Conservation (phyloP, 1,284 basidiomycete species). For the Pseudozyma sp. region DNA sequence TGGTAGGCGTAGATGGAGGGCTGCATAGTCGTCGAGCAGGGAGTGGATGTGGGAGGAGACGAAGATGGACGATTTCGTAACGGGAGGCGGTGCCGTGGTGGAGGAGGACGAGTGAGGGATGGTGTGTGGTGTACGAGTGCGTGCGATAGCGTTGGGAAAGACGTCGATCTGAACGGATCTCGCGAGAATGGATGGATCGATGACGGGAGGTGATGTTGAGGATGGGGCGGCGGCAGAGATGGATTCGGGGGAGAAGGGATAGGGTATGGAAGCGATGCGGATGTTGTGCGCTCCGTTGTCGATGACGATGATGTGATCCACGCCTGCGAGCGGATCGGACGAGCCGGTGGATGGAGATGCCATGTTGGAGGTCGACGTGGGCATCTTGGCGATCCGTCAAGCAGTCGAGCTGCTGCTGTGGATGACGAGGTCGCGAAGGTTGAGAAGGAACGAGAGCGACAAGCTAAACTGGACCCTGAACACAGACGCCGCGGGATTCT, state of each 20-base stretch:
- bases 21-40: slow-evolving; percentile 54
- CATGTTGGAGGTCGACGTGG: slow-evolving; percentile 3
- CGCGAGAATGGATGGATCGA: slow-evolving; percentile 9
- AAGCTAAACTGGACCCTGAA: too few species aligned
- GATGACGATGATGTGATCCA: slow-evolving; percentile 41
- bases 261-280: slow-evolving; percentile 42
- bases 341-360: background rate
- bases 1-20: slow-evolving; percentile 57
- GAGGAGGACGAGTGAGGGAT: slow-evolving; percentile 5
- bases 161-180: background rate
- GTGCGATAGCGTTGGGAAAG: slow-evolving; percentile 54
- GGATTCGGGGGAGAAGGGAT: slow-evolving; percentile 12
- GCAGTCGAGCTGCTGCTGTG: background rate
- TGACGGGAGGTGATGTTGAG: background rate
- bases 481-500: too few species aligned
- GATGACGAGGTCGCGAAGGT: background rate
- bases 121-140: slow-evolving; percentile 40
- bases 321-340: slow-evolving; percentile 19
- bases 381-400: background rate
- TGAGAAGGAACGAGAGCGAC: background rate
- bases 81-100: slow-evolving; percentile 31
- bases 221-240: slow-evolving; percentile 3
- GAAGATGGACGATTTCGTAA: slow-evolving; percentile 24
- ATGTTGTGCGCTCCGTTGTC: slow-evolving; percentile 48
- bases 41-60: slow-evolving; percentile 54